Evolutionary conservation across 1,284 basidiomycete genomes (phyloP).

Genomic region (Cerioporus squamosus): DNA sequence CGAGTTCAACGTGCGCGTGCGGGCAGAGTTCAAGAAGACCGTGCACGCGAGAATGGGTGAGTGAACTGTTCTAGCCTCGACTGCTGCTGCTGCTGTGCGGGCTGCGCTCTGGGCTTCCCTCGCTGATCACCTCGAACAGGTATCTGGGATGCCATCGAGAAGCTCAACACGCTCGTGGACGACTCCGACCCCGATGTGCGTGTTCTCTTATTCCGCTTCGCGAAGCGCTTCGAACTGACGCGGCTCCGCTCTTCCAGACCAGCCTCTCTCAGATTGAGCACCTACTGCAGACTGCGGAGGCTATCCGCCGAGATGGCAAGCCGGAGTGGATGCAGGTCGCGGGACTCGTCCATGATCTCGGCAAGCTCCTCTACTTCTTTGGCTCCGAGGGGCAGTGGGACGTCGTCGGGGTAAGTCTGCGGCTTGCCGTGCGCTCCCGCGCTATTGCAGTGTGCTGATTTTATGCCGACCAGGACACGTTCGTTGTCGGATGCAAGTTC

Average conservation of each 20-base stretch:
- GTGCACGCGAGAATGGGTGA: constrained; percentile 68
- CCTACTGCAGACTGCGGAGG: constrained; percentile 90
- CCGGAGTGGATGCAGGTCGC: constrained; percentile 91
- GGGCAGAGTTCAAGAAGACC: constrained; percentile 71
- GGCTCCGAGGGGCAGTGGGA: constrained; percentile 91
- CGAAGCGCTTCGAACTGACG: not conserved
- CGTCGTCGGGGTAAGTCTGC: constrained; percentile 75
- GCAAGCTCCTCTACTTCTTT: constrained; percentile 83
- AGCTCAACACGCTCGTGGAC: constrained; percentile 87
- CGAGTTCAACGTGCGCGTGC: constrained; percentile 79
- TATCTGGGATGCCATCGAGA: constrained; percentile 92
- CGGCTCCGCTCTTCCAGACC: constrained; percentile 49
- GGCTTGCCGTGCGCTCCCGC: not conserved
- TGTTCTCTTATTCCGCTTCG: not conserved
- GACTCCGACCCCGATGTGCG: constrained; percentile 85
- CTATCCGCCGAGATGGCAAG: constrained; percentile 87
- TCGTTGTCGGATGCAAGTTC: constrained; percentile 87
- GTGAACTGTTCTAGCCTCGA: not conserved
- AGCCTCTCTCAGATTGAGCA: constrained; percentile 88
- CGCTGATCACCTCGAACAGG: constrained; percentile 28
- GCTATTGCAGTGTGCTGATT: no score
- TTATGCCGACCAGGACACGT: constrained; percentile 66
- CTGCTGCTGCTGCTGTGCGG: not conserved
- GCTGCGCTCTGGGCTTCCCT: not conserved
- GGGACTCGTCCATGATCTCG: constrained; percentile 88